These are phyloP conservation scores for Ascocoryne sarcoides DNA, from an alignment of 2,329 filamentous ascomycete genomes.

Conservation along the genomic window DNA sequence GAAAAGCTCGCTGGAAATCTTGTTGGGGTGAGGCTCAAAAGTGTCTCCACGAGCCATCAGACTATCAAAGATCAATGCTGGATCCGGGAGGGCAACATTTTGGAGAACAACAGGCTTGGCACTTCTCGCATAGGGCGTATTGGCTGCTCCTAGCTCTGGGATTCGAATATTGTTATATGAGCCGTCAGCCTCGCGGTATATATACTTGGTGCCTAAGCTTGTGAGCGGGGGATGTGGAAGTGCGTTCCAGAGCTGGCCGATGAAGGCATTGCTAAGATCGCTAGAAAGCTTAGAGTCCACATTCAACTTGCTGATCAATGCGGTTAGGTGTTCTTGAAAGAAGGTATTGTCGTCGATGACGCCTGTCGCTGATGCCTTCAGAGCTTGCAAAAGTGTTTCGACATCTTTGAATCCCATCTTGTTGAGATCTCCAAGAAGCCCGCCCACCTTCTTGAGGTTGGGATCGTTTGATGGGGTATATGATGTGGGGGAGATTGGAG, in stretches of 20 bases:
- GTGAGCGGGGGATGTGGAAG: constrained; percentile 65
- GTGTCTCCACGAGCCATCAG: constrained; percentile 44
- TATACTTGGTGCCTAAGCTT: constrained; percentile 52
- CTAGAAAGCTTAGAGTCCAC: constrained; percentile 22
- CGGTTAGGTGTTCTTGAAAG: constrained; percentile 64
- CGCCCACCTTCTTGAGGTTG: constrained; percentile 24
- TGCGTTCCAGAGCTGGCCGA: constrained; percentile 61
- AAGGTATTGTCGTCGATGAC: constrained; percentile 67
- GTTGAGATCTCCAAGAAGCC: constrained; percentile 35
- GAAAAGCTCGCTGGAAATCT: constrained; percentile 68
- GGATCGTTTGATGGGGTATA: constrained; percentile 29
- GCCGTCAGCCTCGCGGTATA: constrained; percentile 61
- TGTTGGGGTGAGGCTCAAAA: constrained; percentile 58
- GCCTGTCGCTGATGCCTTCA: constrained; percentile 55
- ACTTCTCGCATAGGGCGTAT: constrained; percentile 57
- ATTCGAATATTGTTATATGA: constrained; percentile 61
- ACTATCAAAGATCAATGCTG: constrained; percentile 51
- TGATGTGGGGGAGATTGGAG: constrained; percentile 31
- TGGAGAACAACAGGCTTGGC: constrained; percentile 52
- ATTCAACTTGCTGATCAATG: constrained; percentile 23
- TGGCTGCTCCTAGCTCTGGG: constrained; percentile 58
- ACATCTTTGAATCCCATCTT: constrained; percentile 39
- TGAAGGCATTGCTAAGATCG: constrained; percentile 54
- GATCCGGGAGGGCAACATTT: constrained; percentile 56
- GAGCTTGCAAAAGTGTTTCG: constrained; percentile 51